These are phyloP conservation scores for Dendrobium officinale DNA, from an alignment of 106 monocot species.

Conservation along the genomic window DNA sequence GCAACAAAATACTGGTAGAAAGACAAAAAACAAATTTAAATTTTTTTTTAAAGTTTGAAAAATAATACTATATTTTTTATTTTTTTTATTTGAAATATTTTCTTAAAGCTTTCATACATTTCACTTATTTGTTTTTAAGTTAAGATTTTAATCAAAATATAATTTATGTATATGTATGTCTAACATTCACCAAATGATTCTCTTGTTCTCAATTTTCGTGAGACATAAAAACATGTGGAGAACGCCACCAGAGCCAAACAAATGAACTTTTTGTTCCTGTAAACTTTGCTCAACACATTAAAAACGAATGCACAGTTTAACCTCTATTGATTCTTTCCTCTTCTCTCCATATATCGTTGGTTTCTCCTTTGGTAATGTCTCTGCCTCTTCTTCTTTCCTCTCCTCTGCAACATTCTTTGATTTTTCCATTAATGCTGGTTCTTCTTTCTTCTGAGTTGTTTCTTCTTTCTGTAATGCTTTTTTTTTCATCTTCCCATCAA, in stretches of 20 bases:
- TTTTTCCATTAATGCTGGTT: background rate
- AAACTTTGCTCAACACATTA: slow-evolving; percentile 14
- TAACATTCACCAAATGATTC: background rate
- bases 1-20: too few relatives aligned
- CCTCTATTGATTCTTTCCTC: too few relatives aligned
- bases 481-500: background rate
- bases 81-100: too few relatives aligned
- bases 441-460: background rate
- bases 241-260: slow-evolving; percentile 32
- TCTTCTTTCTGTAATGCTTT: background rate
- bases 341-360: background rate
- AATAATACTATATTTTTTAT: too few relatives aligned
- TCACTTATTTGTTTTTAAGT: too few relatives aligned
- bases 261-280: slow-evolving; percentile 26
- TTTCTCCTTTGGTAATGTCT: background rate
- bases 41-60: background rate
- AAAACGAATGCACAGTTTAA: slow-evolving; percentile 2
- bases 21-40: background rate
- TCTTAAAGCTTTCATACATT: too few relatives aligned
- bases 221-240: slow-evolving; percentile 31
- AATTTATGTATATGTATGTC: too few relatives aligned
- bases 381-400: background rate
- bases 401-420: background rate
- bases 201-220: slow-evolving; percentile 20
- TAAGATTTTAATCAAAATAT: too few relatives aligned